A percentile compares a stretch with the other conserved stretches of the same genome.
phyloP scores from a whole-genome alignment of 108 stramenopile genomes.

The Cyclotella choctawhatcheeana region DNA sequence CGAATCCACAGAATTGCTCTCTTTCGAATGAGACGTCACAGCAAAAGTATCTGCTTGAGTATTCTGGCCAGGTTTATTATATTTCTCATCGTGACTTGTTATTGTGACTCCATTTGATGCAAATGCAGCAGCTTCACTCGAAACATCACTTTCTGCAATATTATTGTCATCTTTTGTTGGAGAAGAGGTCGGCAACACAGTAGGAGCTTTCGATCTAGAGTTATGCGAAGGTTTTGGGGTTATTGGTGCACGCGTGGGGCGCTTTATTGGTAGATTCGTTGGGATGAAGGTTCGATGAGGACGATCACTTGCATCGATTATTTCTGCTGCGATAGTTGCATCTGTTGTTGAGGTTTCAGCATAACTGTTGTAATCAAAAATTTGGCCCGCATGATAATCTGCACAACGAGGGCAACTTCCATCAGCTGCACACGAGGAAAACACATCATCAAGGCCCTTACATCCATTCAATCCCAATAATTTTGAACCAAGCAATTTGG shows the following conservation, averaged over 20 bases:
- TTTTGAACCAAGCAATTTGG: slow-evolving; percentile 19
- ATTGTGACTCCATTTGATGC: neutral
- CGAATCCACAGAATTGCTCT: neutral
- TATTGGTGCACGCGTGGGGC: slow-evolving; percentile 1
- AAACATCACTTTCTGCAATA: neutral
- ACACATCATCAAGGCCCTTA: slow-evolving; percentile 23
- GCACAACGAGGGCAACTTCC: slow-evolving; percentile 27
- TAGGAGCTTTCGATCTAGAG: neutral
- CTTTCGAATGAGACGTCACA: slow-evolving; percentile 16
- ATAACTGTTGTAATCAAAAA: neutral
- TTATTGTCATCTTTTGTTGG: slow-evolving; percentile 5
- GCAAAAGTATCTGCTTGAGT: slow-evolving; percentile 32
- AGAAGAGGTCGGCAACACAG: neutral
- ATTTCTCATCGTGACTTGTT: neutral
- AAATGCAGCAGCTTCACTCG: neutral
- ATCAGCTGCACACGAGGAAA: slow-evolving; percentile 16
- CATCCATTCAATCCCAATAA: slow-evolving; percentile 34
- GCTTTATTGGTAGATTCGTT: slow-evolving; percentile 2
- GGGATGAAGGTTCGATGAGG: neutral
- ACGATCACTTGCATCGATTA: neutral
- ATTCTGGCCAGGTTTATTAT: neutral
- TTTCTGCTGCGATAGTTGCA: neutral
- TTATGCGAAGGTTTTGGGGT: slow-evolving; percentile 1
- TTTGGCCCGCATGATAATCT: slow-evolving; percentile 13
- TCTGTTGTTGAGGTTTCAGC: neutral